Evolutionary conservation across 345 rosid genomes (phyloP), one percentile per base, ranked within the genome.

Genomic region (Lepidium aucheri): DNA sequence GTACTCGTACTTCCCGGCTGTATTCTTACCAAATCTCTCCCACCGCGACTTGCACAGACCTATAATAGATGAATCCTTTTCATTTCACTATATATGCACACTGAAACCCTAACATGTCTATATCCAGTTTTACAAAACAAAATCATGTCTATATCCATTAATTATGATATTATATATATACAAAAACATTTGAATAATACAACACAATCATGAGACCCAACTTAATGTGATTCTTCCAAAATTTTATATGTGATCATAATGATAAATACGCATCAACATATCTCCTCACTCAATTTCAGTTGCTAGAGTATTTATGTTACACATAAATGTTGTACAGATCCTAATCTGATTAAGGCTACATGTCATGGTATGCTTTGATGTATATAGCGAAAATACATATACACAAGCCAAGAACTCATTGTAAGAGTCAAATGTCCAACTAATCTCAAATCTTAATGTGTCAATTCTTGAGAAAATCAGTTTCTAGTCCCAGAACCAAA

Each of bases 21-120:
- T 91, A 49, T 70, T 69, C 73, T 76, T 69, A 13, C 74, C 86
- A 13, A 73, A 66, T 74, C 65, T 90, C 74, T 85, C 94, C 98
- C 97, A 93, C 35, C 74, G 71, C 1, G 92, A 82, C 59, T 90
- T 86, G 97, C 97, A 93, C 1, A 94, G 82, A 35, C 98, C 96
- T 90, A 64, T 36, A 14, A 49, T 24, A 7, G 12, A 63, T 41
- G 30, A 1, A 3, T 24, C 2, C 24, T 26, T 35, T 17, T 50
- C 38, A 1, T 20, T 35, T 61, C 15, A 53, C 35, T 8, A 24
- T 57, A 63, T 35, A 12, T 38, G 33, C 22, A 13, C 42, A 55
- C 45, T 34, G 42, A 35, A 59, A 2, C 33, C 57, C 20, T 11
- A 14, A 10, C 13, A 15, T 54, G 7, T 30, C 9, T 14, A 9